phyloP scores from a whole-genome alignment of 192 early-diverging fungal species.

The Chytriomyces sp. region DNA sequence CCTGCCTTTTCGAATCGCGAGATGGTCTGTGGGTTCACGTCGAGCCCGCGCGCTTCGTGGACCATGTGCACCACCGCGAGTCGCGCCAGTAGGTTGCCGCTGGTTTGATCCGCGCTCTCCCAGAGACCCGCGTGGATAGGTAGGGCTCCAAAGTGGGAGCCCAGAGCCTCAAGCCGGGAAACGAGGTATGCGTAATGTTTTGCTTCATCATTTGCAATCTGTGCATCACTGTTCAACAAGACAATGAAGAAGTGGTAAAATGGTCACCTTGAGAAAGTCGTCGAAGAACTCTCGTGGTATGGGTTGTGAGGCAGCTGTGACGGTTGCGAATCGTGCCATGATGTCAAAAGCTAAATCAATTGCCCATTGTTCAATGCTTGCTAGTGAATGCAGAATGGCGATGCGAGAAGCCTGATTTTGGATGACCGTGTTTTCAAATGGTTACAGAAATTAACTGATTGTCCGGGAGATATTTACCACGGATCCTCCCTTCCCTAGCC shows the following conservation, averaged over 20 bases:
- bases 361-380: conserved; percentile 72
- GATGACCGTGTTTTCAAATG: background rate
- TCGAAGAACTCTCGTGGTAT: conserved; percentile 41
- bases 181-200: conserved; percentile 61
- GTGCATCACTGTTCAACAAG: conserved; percentile 41
- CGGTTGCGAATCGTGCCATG: conserved; percentile 56
- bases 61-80: conserved; percentile 71
- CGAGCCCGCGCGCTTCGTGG: conserved; percentile 69
- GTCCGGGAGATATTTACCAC: conserved; percentile 6
- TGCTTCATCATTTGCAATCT: conserved; percentile 67
- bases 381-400: conserved; percentile 63
- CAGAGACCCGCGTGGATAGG: conserved; percentile 64
- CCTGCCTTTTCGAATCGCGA: conserved; percentile 55
- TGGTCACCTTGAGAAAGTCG: conserved; percentile 31
- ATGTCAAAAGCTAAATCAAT: conserved; percentile 71
- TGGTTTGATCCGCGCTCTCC: conserved; percentile 68
- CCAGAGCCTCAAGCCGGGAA: conserved; percentile 50
- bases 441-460: conserved; percentile 16
- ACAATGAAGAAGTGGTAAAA: background rate
- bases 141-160: conserved; percentile 56
- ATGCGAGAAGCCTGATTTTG: conserved; percentile 48
- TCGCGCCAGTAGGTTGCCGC: conserved; percentile 46
- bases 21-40: conserved; percentile 70
- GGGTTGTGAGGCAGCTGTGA: background rate
- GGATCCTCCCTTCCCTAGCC: conserved; percentile 56